Conservation (phyloP, 2,329 filamentous ascomycete species). For the Emericellopsis cladophorae region DNA sequence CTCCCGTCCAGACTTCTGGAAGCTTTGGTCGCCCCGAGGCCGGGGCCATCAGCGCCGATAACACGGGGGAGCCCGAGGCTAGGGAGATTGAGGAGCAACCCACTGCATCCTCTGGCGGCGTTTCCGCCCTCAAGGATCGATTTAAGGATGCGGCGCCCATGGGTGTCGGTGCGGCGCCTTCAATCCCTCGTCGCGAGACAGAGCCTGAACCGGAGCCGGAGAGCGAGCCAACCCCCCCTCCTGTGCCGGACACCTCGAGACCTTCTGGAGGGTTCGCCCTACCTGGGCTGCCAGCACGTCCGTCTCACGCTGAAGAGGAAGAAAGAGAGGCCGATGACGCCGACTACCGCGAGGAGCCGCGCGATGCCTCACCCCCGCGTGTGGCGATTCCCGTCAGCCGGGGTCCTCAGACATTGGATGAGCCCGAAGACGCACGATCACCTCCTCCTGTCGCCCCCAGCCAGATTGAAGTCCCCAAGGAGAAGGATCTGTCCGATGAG, state of each 20-base stretch:
- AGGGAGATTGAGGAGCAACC: conserved; percentile 36
- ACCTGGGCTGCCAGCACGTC: conserved; percentile 58
- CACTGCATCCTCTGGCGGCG: conserved; percentile 45
- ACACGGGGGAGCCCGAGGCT: conserved; percentile 40
- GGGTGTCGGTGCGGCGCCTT: conserved; percentile 23
- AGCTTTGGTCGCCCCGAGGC: conserved; percentile 52
- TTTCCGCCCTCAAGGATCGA: conserved; percentile 67
- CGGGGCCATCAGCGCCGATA: conserved; percentile 29
- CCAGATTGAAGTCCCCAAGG: conserved; percentile 50
- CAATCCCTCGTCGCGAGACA: conserved; percentile 19
- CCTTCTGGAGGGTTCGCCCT: conserved; percentile 67
- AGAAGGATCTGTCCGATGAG: conserved; percentile 54
- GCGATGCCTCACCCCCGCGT: conserved; percentile 62
- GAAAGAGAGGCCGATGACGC: conserved; percentile 31
- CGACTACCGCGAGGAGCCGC: conserved; percentile 28
- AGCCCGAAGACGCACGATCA: conserved; percentile 32
- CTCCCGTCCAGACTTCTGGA: conserved; percentile 58
- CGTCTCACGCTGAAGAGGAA: conserved; percentile 42
- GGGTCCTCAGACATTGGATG: conserved; percentile 38
- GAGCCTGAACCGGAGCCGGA: conserved; percentile 21
- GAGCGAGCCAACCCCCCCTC: conserved; percentile 39
- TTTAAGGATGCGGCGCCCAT: conserved; percentile 71
- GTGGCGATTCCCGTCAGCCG: conserved; percentile 77
- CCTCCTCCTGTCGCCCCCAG: conserved; percentile 50
- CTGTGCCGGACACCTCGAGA: conserved; percentile 48